These are phyloP conservation scores for Penicillium sp. DNA, from an alignment of 2,329 filamentous ascomycete species.

Conservation along the genomic window DNA sequence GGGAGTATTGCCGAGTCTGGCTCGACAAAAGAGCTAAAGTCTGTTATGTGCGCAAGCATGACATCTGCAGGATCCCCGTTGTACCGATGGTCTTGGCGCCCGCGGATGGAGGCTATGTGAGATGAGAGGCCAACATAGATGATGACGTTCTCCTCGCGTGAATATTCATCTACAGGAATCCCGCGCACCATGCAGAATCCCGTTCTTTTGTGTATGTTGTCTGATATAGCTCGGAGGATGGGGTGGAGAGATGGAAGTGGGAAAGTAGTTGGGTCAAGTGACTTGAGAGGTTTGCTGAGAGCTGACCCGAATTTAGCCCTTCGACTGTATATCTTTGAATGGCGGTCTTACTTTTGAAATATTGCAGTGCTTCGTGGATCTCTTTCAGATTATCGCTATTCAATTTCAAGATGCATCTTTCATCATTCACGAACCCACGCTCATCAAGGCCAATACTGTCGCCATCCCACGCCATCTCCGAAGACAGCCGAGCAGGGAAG, in stretches of 20 bases:
- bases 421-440: constrained; percentile 4
- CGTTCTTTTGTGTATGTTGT: constrained; percentile 41
- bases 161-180: constrained; percentile 38
- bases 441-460: constrained; percentile 41
- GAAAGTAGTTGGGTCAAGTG: constrained; percentile 50
- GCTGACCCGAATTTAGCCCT: constrained; percentile 7
- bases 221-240: constrained; percentile 35
- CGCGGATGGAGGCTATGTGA: constrained; percentile 43
- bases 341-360: constrained; percentile 38
- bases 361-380: constrained; percentile 40
- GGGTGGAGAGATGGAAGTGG: constrained; percentile 40
- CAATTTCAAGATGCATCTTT: constrained; percentile 17
- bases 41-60: constrained; percentile 64
- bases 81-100: constrained; percentile 44
- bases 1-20: constrained; percentile 42
- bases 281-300: constrained; percentile 31
- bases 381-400: constrained; percentile 31
- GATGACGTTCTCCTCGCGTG: constrained; percentile 40
- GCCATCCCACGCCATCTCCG: constrained; percentile 48
- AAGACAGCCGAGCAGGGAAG: constrained; percentile 41
- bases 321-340: too few species aligned
- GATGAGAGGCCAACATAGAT: constrained; percentile 47
- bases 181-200: constrained; percentile 50
- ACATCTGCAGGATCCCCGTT: constrained; percentile 42
- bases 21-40: constrained; percentile 45